Evolutionary conservation across 805 yeast species (phyloP), one percentile per base, ranked within the genome.

Genomic region (Metschnikowia sp.): DNA sequence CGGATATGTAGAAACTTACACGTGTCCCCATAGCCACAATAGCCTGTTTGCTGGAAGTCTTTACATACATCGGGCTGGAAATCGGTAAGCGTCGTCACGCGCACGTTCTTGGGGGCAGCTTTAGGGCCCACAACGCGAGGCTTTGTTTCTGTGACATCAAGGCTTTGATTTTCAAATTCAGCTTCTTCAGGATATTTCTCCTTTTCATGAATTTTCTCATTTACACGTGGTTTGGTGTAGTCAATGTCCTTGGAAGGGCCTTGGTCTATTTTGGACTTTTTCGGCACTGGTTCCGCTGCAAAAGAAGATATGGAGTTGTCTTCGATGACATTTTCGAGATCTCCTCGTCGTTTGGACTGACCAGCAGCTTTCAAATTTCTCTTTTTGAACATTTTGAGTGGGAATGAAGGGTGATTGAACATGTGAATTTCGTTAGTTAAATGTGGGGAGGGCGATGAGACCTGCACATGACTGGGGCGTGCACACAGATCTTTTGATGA

Each of bases 11-110:
- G 64, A 64, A 94, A 94, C 68, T 94, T 94, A 70, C 99, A 94
- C 32, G 94, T 85, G 58, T 94, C 99, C 8, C 99, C 99, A 63
- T 85, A 94, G 6, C 97, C 97, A 74, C 99, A 94, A 61, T 82
- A 91, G 0, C 99, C 99, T 0, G 95, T 91, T 55, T 85, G 86
- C 49, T 82, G 78, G 64, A 78, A 94, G 64, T 94, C 98, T 60
- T 92, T 94, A 62, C 99, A 94, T 2, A 94, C 84, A 60, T 94
- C 97, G 1, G 95, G 91, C 62, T 88, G 96, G 60, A 84, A 94
- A 60, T 94, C 99, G 34, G 86, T 76, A 2, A 83, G 70, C 0
- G 88, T 83, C 0, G 90, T 86, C 10, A 84, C 76, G 39, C 80
- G 74, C 29, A 91, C 75, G 48, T 69, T 69, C 10, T 54, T 59